phyloP scores from a whole-genome alignment of 257 asterid genomes.

The Petrea volubilis region DNA sequence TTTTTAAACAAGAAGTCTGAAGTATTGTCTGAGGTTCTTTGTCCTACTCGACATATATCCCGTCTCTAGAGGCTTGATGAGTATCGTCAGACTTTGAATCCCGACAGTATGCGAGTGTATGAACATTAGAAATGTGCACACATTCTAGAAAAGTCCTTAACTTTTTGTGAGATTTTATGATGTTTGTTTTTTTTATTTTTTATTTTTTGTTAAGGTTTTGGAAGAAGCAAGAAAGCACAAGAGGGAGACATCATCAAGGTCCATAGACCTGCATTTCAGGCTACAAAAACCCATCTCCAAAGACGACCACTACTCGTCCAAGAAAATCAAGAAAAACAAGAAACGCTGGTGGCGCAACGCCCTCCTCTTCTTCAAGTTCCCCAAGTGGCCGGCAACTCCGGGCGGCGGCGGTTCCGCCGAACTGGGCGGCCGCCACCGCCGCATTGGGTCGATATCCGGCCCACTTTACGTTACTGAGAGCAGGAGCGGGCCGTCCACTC shows the following conservation, averaged over 20 bases:
- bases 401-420: slow-evolving; percentile 8
- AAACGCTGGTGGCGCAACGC: slow-evolving; percentile 84
- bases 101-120: too few relatives aligned
- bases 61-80: too few relatives aligned
- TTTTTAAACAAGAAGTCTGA: too few relatives aligned
- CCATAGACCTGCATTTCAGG: slow-evolving; percentile 48
- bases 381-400: slow-evolving; percentile 32
- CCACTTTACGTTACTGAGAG: slow-evolving; percentile 79
- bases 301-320: slow-evolving; percentile 48
- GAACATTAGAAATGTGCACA: too few relatives aligned
- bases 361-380: slow-evolving; percentile 55
- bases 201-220: slow-evolving; percentile 42
- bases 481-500: slow-evolving; percentile 60
- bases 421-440: slow-evolving; percentile 21
- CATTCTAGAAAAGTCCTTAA: too few relatives aligned
- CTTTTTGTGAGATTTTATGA: too few relatives aligned
- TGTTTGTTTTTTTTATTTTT: too few relatives aligned
- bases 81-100: too few relatives aligned
- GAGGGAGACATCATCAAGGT: slow-evolving; percentile 35
- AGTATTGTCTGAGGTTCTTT: too few relatives aligned
- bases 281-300: slow-evolving; percentile 51
- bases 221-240: slow-evolving; percentile 72
- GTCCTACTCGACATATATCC: too few relatives aligned
- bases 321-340: slow-evolving; percentile 68
- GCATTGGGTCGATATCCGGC: slow-evolving; percentile 55